Base-by-base conservation (phyloP, 2,329 filamentous ascomycete genomes). In the Penicillium fuscoglaucum region DNA sequence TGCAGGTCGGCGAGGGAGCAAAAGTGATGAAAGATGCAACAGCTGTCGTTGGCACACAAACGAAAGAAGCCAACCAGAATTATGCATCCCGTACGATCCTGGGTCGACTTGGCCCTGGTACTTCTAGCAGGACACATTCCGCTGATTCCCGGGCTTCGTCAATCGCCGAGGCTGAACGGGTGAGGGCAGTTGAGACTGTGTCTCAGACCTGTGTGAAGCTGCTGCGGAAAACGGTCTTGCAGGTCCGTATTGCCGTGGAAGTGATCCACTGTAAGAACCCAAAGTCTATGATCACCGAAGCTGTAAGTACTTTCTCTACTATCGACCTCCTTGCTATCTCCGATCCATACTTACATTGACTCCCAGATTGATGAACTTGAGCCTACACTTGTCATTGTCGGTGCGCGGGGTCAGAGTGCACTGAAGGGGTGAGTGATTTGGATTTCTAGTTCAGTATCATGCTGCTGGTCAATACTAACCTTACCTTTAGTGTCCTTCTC, bases 191-290 rank as follows among this genome's bases (percentile, higher is more conserved):
- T n/a, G 86, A 91, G 62, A 86, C 89, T 57, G 92, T 99, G 60
- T 93, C 91, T 1, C 86, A 93, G 56, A 86, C 89, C 35, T 91
- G 96, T 54, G 84, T 95, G n/a, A 90, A 88, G 64, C 79, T 98
- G 46, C 78, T 99, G 59, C 85, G 93, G 60, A 96, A 96, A 82
- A 99, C 95, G 0, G 86, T 90, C 63, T 80, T 99, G 58, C 93
- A 99, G 74, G 93, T 97, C 49, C 87, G 92, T 58, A 90, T 97
- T 48, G 91, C 96, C 51, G 89, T 99, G 35, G 95, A 99, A 76
- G 93, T 98, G 29, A 89, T 99, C 65, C 95, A 98, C 77, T 98
- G 95, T 87, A 98, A 97, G 82, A 97, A 90, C 70, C 92, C 95
- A 4, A 93, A 95, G 74, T 93, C 97, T 74, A 84, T 98, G 79